Evolutionary conservation across 176 grass and related monocot genomes (phyloP).

Genomic region (Phoenix dactylifera): DNA sequence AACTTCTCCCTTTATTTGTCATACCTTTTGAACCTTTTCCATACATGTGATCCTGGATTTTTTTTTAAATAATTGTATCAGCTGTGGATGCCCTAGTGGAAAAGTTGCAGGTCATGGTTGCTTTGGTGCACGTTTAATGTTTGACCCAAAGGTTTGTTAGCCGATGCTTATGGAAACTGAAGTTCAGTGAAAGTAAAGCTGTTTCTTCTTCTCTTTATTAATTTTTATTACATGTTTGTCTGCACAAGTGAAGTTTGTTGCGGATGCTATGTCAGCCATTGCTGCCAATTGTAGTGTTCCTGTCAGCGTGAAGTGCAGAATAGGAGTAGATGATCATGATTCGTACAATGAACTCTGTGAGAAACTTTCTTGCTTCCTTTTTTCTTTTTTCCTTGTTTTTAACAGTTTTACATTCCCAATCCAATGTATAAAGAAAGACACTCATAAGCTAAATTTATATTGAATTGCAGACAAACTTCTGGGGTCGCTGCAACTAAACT

Average conservation of each 20-base stretch:
- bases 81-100: conserved; percentile 85
- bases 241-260: conserved; percentile 61
- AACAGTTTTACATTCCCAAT: too few relatives aligned
- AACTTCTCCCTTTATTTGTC: conserved; percentile 8
- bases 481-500: too few relatives aligned
- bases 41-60: conserved; percentile 5
- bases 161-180: neutral
- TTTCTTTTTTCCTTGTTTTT: neutral
- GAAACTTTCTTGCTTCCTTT: conserved; percentile 22
- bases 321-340: conserved; percentile 83
- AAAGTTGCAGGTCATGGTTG: conserved; percentile 94
- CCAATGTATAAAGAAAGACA: too few relatives aligned
- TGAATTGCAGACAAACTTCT: too few relatives aligned
- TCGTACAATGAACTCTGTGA: conserved; percentile 91
- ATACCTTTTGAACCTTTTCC: neutral
- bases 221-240: conserved; percentile 23
- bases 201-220: neutral
- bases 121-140: conserved; percentile 89
- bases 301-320: conserved; percentile 92
- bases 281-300: conserved; percentile 71
- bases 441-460: too few relatives aligned
- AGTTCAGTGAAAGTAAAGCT: conserved; percentile 8
- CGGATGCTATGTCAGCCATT: conserved; percentile 89
- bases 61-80: conserved; percentile 25
- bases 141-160: conserved; percentile 78